Evolutionary conservation across 2,329 filamentous ascomycete genomes (phyloP), one percentile per base, ranked within the genome.

Genomic region (Cladorrhinum sp.): DNA sequence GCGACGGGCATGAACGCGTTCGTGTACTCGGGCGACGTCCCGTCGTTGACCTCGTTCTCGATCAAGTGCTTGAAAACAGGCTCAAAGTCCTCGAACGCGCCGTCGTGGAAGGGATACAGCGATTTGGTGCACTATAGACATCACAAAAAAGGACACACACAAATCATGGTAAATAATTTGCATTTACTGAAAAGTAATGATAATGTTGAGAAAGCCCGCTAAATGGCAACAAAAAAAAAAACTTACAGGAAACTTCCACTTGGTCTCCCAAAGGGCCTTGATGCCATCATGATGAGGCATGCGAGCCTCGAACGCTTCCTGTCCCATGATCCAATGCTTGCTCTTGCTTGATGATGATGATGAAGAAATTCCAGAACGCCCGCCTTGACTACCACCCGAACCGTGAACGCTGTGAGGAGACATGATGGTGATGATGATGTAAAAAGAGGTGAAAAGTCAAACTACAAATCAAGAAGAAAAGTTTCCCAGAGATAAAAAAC

Each of bases 61-160:
- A 88, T 83, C 50, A 92, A 76, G 59, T 83, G 75, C n/a, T 82
- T 72, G 55, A 90, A 89, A 30, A 92, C 80, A 18, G 87, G 87
- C 66, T 83, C 81, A 69, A 92, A 91, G 73, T 92, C 89, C 60
- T 85, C 79, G 61, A 82, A 82, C 3, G 80, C 76, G 54, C 86
- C 85, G 73, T 92, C 89, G 77, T 92, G 89, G 78, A 92, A 92
- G 0, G 87, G 87, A 67, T 90, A 89, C 8, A 91, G 79, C 60
- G 85, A 81, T 74, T 86, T 86, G 36, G 74, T 73, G 72, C 83
- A 86, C 79, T 80, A 36, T 4, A 33, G 16, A 26, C 28, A 20
- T 46, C 36, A 42, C 36, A 42, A 42, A 16, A 12, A 42, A 42
- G 16, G 26, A 30, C 2, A 26, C 1, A 18, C 7, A n/a, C n/a